Conservation (phyloP, 345 rosid species). For the Turnera subulata region DNA sequence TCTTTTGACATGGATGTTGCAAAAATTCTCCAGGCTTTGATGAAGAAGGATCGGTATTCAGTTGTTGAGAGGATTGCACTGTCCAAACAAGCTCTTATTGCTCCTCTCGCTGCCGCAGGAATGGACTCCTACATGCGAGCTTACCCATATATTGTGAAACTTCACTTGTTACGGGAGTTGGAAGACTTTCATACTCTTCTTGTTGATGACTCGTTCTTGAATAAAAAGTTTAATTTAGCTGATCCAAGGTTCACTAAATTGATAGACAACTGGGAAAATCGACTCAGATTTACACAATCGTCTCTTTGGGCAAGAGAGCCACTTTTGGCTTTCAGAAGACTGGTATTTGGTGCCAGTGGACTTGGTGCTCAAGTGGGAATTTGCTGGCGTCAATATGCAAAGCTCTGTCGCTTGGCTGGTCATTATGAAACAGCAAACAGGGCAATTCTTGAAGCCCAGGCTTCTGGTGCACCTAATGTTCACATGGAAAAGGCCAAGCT, state of each 20-base stretch:
- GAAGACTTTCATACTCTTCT: conserved; percentile 80
- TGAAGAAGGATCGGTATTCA: conserved; percentile 75
- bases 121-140: conserved; percentile 95
- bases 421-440: conserved; percentile 92
- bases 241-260: conserved; percentile 56
- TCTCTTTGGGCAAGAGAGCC: conserved; percentile 98
- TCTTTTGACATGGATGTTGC: conserved; percentile 95
- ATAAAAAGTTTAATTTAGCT: conserved; percentile 54
- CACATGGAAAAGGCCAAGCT: conserved; percentile 96
- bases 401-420: conserved; percentile 96
- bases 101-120: conserved; percentile 99
- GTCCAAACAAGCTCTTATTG: conserved; percentile 89
- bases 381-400: conserved; percentile 97
- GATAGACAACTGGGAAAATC: conserved; percentile 77
- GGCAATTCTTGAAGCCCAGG: conserved; percentile 91
- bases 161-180: conserved; percentile 78
- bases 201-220: conserved; percentile 72
- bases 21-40: conserved; percentile 87
- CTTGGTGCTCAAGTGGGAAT: conserved; percentile 89
- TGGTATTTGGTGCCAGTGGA: conserved; percentile 75
- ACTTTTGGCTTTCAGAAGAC: conserved; percentile 80
- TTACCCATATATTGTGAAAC: conserved; percentile 88
- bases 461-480: conserved; percentile 84
- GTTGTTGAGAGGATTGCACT: conserved; percentile 76
- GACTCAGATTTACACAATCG: conserved; percentile 86